Evolutionary conservation across 2,329 filamentous ascomycete genomes (phyloP), one percentile per base, ranked within the genome.

Genomic region (Aspergillus quadrilineatus): DNA sequence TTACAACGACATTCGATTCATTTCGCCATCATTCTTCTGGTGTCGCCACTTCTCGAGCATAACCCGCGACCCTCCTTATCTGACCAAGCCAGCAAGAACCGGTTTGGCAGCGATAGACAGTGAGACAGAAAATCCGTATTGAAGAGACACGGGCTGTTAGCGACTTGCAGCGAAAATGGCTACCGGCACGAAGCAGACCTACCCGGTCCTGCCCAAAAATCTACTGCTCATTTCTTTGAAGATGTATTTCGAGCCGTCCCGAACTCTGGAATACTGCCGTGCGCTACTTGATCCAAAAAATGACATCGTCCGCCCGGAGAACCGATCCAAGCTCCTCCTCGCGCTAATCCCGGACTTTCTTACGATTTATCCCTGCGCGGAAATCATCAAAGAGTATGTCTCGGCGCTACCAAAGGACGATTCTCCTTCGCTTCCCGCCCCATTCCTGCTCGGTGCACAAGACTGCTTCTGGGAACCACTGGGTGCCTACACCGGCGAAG

Each of bases 271-370:
- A 54, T 88, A 87, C 68, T 75, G 84, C 68, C 63, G 72, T 50
- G 73, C 74, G 6, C 71, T 88, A 14, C 73, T 84, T 12, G 62
- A 75, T 30, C 77, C 77, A 7, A 69, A 82, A 71, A 68, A 79
- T 39, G 69, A 78, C 17, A 73, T 79, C 26, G 68, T 77, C 34
- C 68, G 76, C 3, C 66, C 76, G 17, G 69, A 74, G 30, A 69
- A 77, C 50, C 69, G 77, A 12, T 73, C 80, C 30, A 76, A 82
- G 50, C 73, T 89, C 58, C 86, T 90, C 71, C 79, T 93, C 63
- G 92, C 92, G 73, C 76, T 93, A 64, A 86, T 92, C 62, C 89
- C 90, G 1, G 89, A 93, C 74, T 89, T 90, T 68, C 73, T 93
- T 52, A 85, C 87, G 10, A 77, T 93, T 55, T 75, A 75, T 62